Evolutionary conservation across 129 eudicot species (phyloP).

Genomic region (Ambrosia artemisiifolia): DNA sequence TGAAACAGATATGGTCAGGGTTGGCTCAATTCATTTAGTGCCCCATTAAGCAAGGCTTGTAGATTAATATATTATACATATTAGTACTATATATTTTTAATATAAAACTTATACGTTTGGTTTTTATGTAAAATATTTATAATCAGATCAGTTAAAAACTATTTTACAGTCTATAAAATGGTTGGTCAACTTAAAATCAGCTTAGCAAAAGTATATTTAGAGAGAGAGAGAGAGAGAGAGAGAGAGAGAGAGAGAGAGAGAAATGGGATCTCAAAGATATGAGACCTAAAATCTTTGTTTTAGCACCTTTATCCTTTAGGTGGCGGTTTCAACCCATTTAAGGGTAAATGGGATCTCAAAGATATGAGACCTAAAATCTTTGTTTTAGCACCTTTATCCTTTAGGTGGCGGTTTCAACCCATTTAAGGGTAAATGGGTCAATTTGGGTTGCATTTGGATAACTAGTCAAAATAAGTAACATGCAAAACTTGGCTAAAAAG

Average conservation of each 20-base stretch:
- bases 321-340: not conserved
- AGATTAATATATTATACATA: not conserved
- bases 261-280: not conserved
- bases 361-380: no score
- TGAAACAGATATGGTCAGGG: not conserved
- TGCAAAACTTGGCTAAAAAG: not conserved
- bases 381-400: no score
- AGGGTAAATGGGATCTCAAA: not conserved
- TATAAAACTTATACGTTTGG: not conserved
- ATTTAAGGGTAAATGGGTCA: not conserved
- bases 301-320: no score
- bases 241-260: not conserved
- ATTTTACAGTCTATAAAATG: not conserved
- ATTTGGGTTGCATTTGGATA: not conserved
- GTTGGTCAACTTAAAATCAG: not conserved
- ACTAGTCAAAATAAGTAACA: not conserved
- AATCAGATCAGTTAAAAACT: not conserved
- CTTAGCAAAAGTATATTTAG: not conserved
- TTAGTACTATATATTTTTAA: not conserved
- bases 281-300: no score
- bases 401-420: not conserved
- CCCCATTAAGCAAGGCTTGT: not conserved
- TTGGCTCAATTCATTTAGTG: not conserved
- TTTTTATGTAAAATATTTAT: not conserved
- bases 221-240: no score